Base-by-base conservation (phyloP, 768 basidiomycete species). In the Boletus rubroflammeus region DNA sequence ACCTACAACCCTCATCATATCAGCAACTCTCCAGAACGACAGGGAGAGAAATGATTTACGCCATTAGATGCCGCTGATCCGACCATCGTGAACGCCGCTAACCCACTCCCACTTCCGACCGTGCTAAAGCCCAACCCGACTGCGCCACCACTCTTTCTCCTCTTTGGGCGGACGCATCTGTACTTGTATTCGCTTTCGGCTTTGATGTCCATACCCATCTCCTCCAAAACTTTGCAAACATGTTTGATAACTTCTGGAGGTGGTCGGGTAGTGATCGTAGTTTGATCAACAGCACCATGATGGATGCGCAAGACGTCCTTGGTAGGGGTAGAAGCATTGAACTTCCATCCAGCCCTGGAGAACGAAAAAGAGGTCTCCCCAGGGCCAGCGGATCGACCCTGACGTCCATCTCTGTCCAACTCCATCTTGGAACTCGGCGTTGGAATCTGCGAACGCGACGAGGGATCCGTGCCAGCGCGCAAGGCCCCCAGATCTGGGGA, bases 111-210 rank as follows among this genome's bases (percentile, higher is more conserved):
- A 39, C 62, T 50, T 53, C 65, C 75, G 59, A 69, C 67, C 29
- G 71, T 65, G 57, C 75, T 72, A 53, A 79, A 69, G 62, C 78
- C 67, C 60, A 80, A 62, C 14, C 77, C 78, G 41, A 78, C 76
- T 56, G 61, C 64, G 14, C 58, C 65, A 5, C 76, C 73, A 3
- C 77, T 72, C 75, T 84, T 91, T 70, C 78, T 81, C 69, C 78
- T 80, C 79, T 94, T 92, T 38, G 78, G 76, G 23, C 95, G 78
- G 29, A 93, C 78, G 67, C 95, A 97, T 56, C 90, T 77, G 65
- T 87, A 87, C 76, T 93, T 95, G 75, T 81, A 98, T 66, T 97
- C 93, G 59, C 85, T 87, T 74, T 99, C 97, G 31, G 83, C 72
- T 63, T 88, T 83, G 54, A 95, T 80, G 54, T 95, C 93, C 51